Evolutionary conservation across 768 basidiomycete genomes (phyloP).

Genomic region (Goffeauzyma gilvescens): DNA sequence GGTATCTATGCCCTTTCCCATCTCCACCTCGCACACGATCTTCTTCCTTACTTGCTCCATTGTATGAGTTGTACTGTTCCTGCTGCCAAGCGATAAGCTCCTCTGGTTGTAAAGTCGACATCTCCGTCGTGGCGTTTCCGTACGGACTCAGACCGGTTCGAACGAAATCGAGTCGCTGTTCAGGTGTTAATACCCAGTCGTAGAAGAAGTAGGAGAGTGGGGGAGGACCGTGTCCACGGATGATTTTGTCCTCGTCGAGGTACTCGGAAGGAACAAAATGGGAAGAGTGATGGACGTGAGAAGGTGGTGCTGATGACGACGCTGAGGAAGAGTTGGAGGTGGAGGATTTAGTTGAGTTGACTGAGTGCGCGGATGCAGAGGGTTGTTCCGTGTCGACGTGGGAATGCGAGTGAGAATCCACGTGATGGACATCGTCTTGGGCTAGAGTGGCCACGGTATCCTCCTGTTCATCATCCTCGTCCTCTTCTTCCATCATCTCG

Average conservation of each 20-base stretch:
- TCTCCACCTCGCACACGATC: background rate
- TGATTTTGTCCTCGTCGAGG: slow-evolving; percentile 59
- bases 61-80: background rate
- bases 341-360: too few relatives aligned
- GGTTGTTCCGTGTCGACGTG: background rate
- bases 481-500: too few relatives aligned
- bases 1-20: slow-evolving; percentile 27
- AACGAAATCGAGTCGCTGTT: slow-evolving; percentile 21
- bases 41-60: background rate
- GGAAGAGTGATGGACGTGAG: background rate
- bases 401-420: background rate
- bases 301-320: too few relatives aligned
- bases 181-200: slow-evolving; percentile 40
- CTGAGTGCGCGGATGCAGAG: too few relatives aligned
- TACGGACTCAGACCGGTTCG: slow-evolving; percentile 1
- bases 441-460: background rate
- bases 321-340: too few relatives aligned
- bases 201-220: slow-evolving; percentile 67
- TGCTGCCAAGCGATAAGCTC: background rate
- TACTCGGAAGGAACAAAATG: slow-evolving; percentile 11
- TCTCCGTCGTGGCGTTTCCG: slow-evolving; percentile 3
- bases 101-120: background rate
- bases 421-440: background rate
- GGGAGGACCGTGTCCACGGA: slow-evolving; percentile 46
- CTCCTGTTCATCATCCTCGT: too few relatives aligned